Percentiles rank a stretch among this genome's conserved stretches.
These are phyloP conservation scores for Secale cereale DNA, from an alignment of 176 grass and related monocot species.

Conservation along the genomic window DNA sequence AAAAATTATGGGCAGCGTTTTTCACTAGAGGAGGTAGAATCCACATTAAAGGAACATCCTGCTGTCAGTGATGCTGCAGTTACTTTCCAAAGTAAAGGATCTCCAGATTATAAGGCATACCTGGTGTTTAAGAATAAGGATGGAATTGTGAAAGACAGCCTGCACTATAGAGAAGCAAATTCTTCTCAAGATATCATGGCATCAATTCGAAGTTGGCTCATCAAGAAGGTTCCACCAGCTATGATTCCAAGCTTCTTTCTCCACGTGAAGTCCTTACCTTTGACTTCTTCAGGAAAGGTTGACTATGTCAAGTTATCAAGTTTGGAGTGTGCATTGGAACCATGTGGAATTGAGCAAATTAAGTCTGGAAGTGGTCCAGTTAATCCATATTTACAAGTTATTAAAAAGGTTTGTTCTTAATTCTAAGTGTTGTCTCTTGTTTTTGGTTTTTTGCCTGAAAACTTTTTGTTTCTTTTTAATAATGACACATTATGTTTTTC, in stretches of 20 bases:
- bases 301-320: conserved; percentile 63
- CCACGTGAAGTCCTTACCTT: conserved; percentile 51
- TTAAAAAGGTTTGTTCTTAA: conserved; percentile 58
- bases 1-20: conserved; percentile 83
- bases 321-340: conserved; percentile 27
- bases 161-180: not conserved
- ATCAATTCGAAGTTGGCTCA: conserved; percentile 66
- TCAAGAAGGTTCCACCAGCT: conserved; percentile 54
- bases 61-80: conserved; percentile 58
- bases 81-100: conserved; percentile 45
- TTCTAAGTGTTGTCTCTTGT: not conserved
- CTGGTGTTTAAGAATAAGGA: conserved; percentile 46
- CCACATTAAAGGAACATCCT: conserved; percentile 69
- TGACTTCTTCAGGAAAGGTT: conserved; percentile 76
- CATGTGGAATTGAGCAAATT: conserved; percentile 19
- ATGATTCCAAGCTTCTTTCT: conserved; percentile 76
- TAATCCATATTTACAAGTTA: conserved; percentile 51
- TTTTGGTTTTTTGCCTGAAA: not conserved
- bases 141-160: not conserved
- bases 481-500: not conserved
- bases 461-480: not conserved
- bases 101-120: conserved; percentile 64
- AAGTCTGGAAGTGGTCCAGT: conserved; percentile 24
- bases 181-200: conserved; percentile 42
- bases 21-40: conserved; percentile 82